Conservation (phyloP, 1,139 yeast genomes). For the Protomyces macrosporus region DNA sequence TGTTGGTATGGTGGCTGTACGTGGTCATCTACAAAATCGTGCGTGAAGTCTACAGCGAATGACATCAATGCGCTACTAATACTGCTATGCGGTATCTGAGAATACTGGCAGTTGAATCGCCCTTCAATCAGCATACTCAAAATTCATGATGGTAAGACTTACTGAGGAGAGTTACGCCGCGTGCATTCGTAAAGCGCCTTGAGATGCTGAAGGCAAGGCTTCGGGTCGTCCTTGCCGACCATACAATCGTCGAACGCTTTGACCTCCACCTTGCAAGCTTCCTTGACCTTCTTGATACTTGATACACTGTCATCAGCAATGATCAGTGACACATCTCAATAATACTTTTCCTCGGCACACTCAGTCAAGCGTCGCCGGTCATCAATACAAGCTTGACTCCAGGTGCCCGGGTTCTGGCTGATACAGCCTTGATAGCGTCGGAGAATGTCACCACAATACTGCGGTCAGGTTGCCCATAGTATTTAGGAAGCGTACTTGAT, state of each 20-base stretch:
- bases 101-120: slow-evolving; percentile 11
- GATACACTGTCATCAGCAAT: background rate
- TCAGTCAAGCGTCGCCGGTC: slow-evolving; percentile 18
- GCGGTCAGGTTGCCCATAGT: background rate
- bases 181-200: slow-evolving; percentile 16
- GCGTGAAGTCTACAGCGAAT: no score
- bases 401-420: slow-evolving; percentile 2
- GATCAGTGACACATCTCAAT: background rate
- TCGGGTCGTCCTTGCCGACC: slow-evolving; percentile 3
- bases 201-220: slow-evolving; percentile 9
- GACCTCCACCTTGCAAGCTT: slow-evolving; percentile 8
- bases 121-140: background rate
- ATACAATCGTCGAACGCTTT: slow-evolving; percentile 14
- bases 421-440: slow-evolving; percentile 12
- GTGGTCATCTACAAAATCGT: no score
- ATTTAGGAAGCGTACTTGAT: background rate
- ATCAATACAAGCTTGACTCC: slow-evolving; percentile 7
- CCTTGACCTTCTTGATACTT: slow-evolving; percentile 21
- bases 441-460: slow-evolving; percentile 8
- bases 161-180: slow-evolving; percentile 14
- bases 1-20: no score
- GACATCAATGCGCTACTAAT: no score
- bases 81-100: background rate
- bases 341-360: slow-evolving; percentile 20
- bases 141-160: background rate